These are phyloP conservation scores for Termitomyces sp. DNA, from an alignment of 768 basidiomycete species.

Conservation along the genomic window DNA sequence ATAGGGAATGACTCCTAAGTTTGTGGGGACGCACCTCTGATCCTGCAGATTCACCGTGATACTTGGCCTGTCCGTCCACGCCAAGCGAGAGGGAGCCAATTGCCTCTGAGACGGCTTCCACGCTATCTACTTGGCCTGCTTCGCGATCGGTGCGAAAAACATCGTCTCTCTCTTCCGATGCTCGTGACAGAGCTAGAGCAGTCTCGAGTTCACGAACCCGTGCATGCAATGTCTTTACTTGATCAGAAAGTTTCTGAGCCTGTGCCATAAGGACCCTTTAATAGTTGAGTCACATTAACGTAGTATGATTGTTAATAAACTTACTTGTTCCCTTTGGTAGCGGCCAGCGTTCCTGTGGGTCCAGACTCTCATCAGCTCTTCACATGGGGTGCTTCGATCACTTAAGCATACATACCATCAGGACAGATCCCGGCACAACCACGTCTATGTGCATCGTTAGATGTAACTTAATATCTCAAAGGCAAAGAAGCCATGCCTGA, in stretches of 20 bases:
- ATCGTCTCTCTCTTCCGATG: slow-evolving; percentile 1
- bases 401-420: slow-evolving; percentile 35
- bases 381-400: not conserved
- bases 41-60: slow-evolving; percentile 48
- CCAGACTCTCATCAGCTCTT: not conserved
- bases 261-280: slow-evolving; percentile 51
- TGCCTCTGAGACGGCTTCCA: slow-evolving; percentile 34
- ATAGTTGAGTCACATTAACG: not conserved
- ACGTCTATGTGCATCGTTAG: slow-evolving; percentile 28
- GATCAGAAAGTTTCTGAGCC: slow-evolving; percentile 44
- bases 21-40: slow-evolving; percentile 39
- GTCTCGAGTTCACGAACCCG: slow-evolving; percentile 47
- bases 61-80: slow-evolving; percentile 45
- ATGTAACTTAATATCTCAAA: not conserved
- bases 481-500: slow-evolving; percentile 26
- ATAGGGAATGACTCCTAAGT: not conserved
- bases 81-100: slow-evolving; percentile 52
- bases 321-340: slow-evolving; percentile 59
- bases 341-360: slow-evolving; percentile 42
- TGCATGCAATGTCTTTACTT: slow-evolving; percentile 41
- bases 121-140: slow-evolving; percentile 17
- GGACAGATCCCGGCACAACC: slow-evolving; percentile 55
- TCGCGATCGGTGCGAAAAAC: slow-evolving; percentile 12
- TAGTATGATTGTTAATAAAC: not conserved
- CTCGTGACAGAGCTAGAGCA: slow-evolving; percentile 31